A percentile compares a stretch with the other conserved stretches of the same genome.
phyloP scores from a whole-genome alignment of 2,329 filamentous ascomycete species.

The Xylaria sp. region DNA sequence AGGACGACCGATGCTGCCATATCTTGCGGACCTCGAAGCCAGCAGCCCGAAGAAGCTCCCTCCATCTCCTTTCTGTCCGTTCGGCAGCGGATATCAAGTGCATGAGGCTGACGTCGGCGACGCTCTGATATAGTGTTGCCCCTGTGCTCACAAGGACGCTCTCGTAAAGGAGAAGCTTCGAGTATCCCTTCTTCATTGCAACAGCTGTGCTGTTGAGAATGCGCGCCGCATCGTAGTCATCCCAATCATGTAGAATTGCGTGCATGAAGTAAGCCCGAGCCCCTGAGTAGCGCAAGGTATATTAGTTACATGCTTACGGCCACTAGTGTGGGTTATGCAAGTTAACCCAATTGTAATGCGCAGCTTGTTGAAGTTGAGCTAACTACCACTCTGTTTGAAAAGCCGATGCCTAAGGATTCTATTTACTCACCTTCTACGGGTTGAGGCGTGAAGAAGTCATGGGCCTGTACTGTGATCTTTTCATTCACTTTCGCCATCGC shows the following conservation, averaged over 20 bases:
- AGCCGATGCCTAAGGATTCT: too few species aligned
- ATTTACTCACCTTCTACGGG: conserved; percentile 37
- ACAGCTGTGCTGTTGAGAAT: conserved; percentile 43
- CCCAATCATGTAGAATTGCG: conserved; percentile 50
- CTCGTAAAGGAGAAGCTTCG: conserved; percentile 53
- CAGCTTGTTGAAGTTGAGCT: neutral
- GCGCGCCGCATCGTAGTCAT: conserved; percentile 36
- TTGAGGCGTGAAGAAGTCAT: conserved; percentile 40
- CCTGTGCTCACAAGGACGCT: conserved; percentile 31
- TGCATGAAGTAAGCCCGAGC: conserved; percentile 48
- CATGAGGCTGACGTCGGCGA: conserved; percentile 31
- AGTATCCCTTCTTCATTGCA: conserved; percentile 50
- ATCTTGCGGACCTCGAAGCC: conserved; percentile 41
- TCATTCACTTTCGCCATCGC: conserved; percentile 41
- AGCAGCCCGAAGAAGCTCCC: conserved; percentile 30
- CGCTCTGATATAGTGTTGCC: conserved; percentile 27
- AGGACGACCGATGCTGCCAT: conserved; percentile 33
- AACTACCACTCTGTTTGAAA: neutral
- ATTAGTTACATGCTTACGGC: neutral
- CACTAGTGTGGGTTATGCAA: neutral
- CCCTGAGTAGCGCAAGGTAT: conserved; percentile 37
- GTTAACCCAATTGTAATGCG: neutral
- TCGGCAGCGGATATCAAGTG: conserved; percentile 35
- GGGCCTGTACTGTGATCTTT: conserved; percentile 35
- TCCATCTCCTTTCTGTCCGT: conserved; percentile 38